Percentiles rank a stretch among this genome's conserved stretches.
phyloP scores from a whole-genome alignment of 106 monocot species.

The Acanthochlamys bracteata region DNA sequence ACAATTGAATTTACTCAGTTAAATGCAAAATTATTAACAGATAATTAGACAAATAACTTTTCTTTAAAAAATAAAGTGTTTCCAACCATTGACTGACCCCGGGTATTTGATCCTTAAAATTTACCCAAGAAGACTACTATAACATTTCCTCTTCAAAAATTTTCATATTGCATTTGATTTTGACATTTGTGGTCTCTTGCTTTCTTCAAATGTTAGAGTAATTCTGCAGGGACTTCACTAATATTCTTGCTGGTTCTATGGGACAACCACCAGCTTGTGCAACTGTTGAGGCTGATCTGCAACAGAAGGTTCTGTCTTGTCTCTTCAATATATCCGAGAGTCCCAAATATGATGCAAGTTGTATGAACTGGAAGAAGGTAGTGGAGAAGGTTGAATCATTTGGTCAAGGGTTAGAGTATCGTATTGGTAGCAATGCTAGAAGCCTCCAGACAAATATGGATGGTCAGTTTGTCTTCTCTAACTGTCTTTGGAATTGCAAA shows the following conservation, averaged over 20 bases:
- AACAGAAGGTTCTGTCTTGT: constrained; percentile 63
- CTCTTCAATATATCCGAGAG: constrained; percentile 44
- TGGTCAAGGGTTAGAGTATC: constrained; percentile 49
- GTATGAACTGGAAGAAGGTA: constrained; percentile 86
- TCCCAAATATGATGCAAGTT: constrained; percentile 26
- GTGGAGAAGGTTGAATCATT: constrained; percentile 57
- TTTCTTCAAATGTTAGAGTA: neutral
- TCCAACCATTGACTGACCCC: too few relatives aligned
- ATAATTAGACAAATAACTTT: too few relatives aligned
- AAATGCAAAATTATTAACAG: too few relatives aligned
- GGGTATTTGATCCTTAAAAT: too few relatives aligned
- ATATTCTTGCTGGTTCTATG: constrained; percentile 6
- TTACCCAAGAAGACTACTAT: too few relatives aligned
- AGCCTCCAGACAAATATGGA: constrained; percentile 16
- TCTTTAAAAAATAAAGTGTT: too few relatives aligned
- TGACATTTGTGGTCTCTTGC: too few relatives aligned
- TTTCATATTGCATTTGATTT: too few relatives aligned
- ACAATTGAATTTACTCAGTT: too few relatives aligned
- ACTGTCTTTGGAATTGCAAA: too few relatives aligned
- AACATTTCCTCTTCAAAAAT: too few relatives aligned
- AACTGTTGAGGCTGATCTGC: constrained; percentile 24
- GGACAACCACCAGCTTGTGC: constrained; percentile 11
- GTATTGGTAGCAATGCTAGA: constrained; percentile 16
- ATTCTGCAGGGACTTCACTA: constrained; percentile 20
- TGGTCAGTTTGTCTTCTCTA: constrained; percentile 27